These are phyloP conservation scores for Fusarium kyushuense DNA, from an alignment of 2,329 filamentous ascomycete species.

Conservation along the genomic window DNA sequence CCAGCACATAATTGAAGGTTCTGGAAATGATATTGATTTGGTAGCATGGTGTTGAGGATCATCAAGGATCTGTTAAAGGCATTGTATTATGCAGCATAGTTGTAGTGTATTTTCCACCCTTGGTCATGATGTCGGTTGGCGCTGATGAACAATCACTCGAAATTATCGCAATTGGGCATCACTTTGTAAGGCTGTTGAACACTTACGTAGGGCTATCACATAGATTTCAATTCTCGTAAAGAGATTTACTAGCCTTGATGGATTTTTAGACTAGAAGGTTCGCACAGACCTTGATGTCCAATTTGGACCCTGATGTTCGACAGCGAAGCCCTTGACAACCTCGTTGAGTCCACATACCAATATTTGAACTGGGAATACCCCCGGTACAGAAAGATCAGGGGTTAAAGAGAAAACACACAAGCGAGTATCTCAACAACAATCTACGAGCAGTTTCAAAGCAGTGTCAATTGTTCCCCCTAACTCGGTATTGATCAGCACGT, in stretches of 20 bases:
- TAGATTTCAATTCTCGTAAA: neutral
- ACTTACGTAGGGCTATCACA: neutral
- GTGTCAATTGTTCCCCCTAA: neutral
- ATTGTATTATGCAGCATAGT: neutral
- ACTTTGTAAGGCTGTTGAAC: neutral
- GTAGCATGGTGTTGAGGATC: neutral
- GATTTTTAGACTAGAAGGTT: neutral
- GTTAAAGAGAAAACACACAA: too few relatives aligned
- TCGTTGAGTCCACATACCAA: neutral
- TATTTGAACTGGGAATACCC: neutral
- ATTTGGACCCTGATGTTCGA: neutral
- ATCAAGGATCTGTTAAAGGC: neutral
- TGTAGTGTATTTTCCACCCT: neutral
- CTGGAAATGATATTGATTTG: neutral
- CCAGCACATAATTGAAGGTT: slow-evolving; percentile 25
- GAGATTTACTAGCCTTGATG: neutral
- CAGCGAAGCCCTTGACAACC: neutral
- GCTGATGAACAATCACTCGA: neutral
- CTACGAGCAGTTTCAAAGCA: neutral
- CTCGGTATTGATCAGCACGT: neutral
- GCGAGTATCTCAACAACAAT: neutral
- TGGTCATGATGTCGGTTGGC: neutral
- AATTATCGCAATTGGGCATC: neutral
- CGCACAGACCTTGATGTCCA: neutral
- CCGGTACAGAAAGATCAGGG: neutral